Percentiles rank a stretch among this genome's conserved stretches.
Evolutionary conservation across 768 basidiomycete species (phyloP).

Genomic region (Terana coerulea): DNA sequence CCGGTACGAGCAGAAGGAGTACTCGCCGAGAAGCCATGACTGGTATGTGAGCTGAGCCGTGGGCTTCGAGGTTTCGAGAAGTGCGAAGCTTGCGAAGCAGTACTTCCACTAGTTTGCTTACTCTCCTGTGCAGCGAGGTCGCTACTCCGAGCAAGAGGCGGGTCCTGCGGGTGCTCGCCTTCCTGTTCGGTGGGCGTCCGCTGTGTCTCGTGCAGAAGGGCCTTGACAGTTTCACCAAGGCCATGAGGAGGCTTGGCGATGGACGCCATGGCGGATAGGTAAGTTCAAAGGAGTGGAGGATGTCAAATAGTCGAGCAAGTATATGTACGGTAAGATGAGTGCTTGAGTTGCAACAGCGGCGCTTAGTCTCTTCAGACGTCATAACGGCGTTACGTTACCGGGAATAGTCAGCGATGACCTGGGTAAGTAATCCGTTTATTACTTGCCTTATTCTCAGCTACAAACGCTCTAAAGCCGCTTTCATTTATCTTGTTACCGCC

Average conservation of each 20-base stretch:
- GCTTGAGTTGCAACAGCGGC: no score
- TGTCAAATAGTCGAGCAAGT: not conserved
- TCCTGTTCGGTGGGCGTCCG: constrained; percentile 1
- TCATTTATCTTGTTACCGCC: no score
- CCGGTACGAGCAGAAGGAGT: constrained; percentile 69
- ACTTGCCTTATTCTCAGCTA: no score
- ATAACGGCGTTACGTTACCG: no score
- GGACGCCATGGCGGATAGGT: constrained; percentile 17
- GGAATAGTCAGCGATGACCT: no score
- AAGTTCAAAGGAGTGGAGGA: constrained; percentile 2
- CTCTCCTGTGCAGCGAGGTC: not conserved
- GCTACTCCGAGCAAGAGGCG: constrained; percentile 6
- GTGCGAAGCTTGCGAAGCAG: constrained; percentile 16
- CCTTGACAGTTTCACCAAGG: constrained; percentile 19
- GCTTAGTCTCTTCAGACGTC: no score
- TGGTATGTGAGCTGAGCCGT: not conserved
- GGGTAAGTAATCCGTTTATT: no score
- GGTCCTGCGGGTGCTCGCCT: constrained; percentile 13
- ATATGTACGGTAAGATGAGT: no score
- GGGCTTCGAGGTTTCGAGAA: constrained; percentile 5
- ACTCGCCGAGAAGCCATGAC: constrained; percentile 9
- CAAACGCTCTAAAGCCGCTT: no score
- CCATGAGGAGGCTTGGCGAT: constrained; percentile 17
- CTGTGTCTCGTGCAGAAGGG: constrained; percentile 10
- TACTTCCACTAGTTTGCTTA: not conserved